phyloP scores from a whole-genome alignment of 345 rosid genomes.

The Camelina laxa region DNA sequence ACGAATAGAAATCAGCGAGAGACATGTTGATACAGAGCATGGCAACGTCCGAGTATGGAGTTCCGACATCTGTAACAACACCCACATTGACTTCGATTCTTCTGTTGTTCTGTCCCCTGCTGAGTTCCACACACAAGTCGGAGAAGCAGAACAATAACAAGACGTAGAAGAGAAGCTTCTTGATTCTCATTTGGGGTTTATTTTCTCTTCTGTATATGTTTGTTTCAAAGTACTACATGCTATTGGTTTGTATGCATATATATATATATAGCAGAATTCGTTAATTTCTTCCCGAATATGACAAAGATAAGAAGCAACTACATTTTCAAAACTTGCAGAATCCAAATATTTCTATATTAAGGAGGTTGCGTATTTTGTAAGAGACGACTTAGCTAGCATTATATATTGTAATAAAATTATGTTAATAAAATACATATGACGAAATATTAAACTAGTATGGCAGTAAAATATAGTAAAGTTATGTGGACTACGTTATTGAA shows the following conservation, averaged over 20 bases:
- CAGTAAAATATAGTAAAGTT: too few relatives aligned
- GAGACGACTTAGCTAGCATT: slow-evolving; percentile 12
- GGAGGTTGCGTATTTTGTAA: neutral
- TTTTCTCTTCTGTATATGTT: too few relatives aligned
- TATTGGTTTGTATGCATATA: neutral
- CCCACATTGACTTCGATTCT: slow-evolving; percentile 53
- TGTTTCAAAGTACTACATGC: neutral
- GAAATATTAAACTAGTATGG: too few relatives aligned
- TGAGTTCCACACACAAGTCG: neutral
- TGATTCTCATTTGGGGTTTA: slow-evolving; percentile 9
- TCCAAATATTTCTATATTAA: neutral
- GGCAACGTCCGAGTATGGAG: slow-evolving; percentile 16
- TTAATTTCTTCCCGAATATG: neutral
- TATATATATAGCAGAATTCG: neutral
- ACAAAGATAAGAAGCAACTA: neutral
- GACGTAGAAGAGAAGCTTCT: neutral
- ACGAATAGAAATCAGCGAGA: slow-evolving; percentile 57
- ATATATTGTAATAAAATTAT: neutral
- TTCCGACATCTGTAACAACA: slow-evolving; percentile 53
- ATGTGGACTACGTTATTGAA: neutral
- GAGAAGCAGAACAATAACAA: neutral
- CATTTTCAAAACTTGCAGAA: neutral
- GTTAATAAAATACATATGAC: neutral
- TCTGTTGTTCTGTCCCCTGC: slow-evolving; percentile 38
- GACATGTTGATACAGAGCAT: slow-evolving; percentile 61